Evolutionary conservation across 495 filamentous ascomycete genomes (phyloP).

Genomic region (Trichoderma virens): DNA sequence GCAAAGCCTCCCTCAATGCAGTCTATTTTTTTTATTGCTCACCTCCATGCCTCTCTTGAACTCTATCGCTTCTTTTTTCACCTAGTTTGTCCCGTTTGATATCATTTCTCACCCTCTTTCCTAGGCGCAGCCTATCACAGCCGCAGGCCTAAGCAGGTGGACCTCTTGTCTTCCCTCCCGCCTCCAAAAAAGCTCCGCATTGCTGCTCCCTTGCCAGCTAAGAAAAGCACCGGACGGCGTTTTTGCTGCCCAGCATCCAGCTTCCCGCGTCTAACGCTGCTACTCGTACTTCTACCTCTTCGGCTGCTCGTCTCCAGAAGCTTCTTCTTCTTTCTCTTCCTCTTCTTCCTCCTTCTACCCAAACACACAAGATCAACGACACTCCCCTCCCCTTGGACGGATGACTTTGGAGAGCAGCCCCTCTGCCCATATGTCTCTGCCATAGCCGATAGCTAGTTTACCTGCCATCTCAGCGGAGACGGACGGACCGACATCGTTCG

Average conservation of each 20-base stretch:
- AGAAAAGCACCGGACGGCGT: constrained; percentile 1
- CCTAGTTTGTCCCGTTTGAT: neutral
- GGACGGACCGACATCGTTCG: neutral
- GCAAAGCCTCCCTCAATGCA: neutral
- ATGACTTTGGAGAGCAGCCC: neutral
- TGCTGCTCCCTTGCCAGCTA: neutral
- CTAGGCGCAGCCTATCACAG: neutral
- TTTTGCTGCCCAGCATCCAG: neutral
- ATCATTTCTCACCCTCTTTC: neutral
- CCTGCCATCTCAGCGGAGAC: constrained; percentile 3
- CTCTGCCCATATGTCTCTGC: constrained; percentile 1
- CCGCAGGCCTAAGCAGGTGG: neutral
- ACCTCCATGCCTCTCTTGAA: neutral
- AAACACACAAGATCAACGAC: neutral
- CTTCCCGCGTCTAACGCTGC: neutral
- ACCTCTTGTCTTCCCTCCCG: neutral
- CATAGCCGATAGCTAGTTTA: neutral
- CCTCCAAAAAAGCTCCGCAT: constrained; percentile 3
- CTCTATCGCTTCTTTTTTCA: neutral
- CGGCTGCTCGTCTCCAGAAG: neutral
- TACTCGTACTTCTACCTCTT: neutral
- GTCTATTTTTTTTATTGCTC: neutral
- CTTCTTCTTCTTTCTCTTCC: neutral
- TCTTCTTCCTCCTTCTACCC: neutral
- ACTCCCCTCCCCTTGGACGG: neutral